Base-by-base conservation (phyloP, 129 eudicot species). In the Centaurea solstitialis region DNA sequence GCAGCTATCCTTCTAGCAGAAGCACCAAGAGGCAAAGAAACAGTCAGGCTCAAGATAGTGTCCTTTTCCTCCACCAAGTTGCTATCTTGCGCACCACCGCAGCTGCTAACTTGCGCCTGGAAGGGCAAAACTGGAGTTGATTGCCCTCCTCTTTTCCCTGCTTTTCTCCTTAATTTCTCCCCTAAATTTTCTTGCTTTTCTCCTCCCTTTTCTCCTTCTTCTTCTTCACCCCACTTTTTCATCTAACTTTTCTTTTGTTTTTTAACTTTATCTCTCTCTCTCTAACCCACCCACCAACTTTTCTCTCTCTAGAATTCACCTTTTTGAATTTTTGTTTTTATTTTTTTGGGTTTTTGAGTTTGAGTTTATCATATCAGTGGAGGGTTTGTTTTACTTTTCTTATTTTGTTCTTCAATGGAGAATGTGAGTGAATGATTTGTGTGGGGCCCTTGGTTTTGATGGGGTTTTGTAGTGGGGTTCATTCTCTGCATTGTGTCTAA, bases 1-100 rank as follows among this genome's bases (percentile, higher is more conserved):
- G 97, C 92, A 76, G 86, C 98, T 70, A 94, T 80, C 74, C 89
- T 90, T 86, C 98, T 92, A 47, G 95, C 93, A 76, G 98, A 94
- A 77, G 86, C 84, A 83, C 68, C 33, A 73, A 78, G 64, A 21
- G 76, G 64, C 80, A 82, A 57, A 72, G 87, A 79, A 64, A 53
- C 41, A 62, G 81, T 68, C 45, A 67, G 23, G 45, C 59, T 20
- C 53, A 81, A 50, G 37, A 9, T 38, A 39, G 84, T 64, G 15
- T 73, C 43, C 21, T 77, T 57, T 30, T 80, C 79, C 23, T 62
- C 66, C 61, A 8, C 10, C 80, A 53, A 64, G 87, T 9, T 20
- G 76, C 84, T 85, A 79, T 64, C 81, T 69, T 78, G 86, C 70
- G 76, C 80, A 62, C 47, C 84, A 21, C 62, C 79, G 71, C 15